A percentile compares a stretch with the other conserved stretches of the same genome.
phyloP scores from a whole-genome alignment of 192 early-diverging fungal genomes.

The Funneliformis geosporum region DNA sequence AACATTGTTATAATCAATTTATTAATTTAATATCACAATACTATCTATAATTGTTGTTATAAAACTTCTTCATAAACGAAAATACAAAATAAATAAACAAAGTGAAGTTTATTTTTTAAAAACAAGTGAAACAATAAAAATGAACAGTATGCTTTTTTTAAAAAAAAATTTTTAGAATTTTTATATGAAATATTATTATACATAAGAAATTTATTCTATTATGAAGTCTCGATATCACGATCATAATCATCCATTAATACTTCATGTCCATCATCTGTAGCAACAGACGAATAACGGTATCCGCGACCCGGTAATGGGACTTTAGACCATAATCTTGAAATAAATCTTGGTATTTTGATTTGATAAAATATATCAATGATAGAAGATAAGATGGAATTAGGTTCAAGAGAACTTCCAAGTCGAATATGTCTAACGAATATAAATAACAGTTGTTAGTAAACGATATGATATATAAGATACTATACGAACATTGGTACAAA shows the following conservation, averaged over 20 bases:
- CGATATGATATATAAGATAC: neutral
- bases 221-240: neutral
- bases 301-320: conserved; percentile 32
- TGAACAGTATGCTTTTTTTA: too few relatives aligned
- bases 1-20: too few relatives aligned
- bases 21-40: too few relatives aligned
- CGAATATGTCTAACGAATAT: conserved; percentile 1
- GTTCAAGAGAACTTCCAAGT: neutral
- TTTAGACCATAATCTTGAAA: conserved; percentile 37
- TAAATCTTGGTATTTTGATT: conserved; percentile 35
- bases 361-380: conserved; percentile 36
- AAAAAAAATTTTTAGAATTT: too few relatives aligned
- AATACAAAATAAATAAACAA: too few relatives aligned
- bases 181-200: too few relatives aligned
- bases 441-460: neutral
- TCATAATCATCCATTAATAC: conserved; percentile 49
- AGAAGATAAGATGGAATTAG: conserved; percentile 13
- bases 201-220: neutral
- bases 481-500: neutral
- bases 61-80: too few relatives aligned
- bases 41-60: too few relatives aligned
- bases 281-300: conserved; percentile 39
- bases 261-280: conserved; percentile 38
- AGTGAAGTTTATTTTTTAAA: too few relatives aligned
- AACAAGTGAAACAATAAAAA: too few relatives aligned